phyloP scores from a whole-genome alignment of 1,284 basidiomycete species.

The Meripilus lineatus region DNA sequence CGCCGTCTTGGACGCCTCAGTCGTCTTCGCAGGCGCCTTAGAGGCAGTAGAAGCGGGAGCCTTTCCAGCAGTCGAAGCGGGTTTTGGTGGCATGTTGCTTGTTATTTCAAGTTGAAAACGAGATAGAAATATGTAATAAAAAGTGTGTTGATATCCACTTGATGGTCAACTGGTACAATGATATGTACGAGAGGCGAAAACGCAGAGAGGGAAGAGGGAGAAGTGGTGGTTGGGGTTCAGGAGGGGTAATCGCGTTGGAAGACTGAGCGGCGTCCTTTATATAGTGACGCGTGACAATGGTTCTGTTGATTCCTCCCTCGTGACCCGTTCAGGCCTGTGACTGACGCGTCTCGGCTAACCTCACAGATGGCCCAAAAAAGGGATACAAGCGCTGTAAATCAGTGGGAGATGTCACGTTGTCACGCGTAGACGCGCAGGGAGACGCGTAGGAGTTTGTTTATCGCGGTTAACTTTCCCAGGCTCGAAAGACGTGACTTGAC shows the following conservation, averaged over 20 bases:
- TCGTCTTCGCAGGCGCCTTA: conserved; percentile 74
- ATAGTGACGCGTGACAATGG: conserved; percentile 26
- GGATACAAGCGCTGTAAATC: no score
- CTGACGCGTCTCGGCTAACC: conserved; percentile 25
- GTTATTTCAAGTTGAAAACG: no score
- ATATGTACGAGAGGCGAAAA: no score
- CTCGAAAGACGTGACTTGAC: no score
- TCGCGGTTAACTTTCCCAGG: conserved; percentile 18
- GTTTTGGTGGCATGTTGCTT: conserved; percentile 39
- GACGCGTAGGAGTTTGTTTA: conserved; percentile 25
- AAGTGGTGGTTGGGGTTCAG: conserved; percentile 13
- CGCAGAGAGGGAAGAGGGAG: conserved; percentile 7
- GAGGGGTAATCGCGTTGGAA: conserved; percentile 11
- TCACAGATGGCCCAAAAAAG: no score
- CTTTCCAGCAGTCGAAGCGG: conserved; percentile 45
- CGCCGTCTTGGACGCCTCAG: conserved; percentile 57
- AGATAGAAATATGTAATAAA: not conserved
- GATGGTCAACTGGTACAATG: no score
- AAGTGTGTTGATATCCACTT: conserved; percentile 3
- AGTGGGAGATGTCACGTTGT: conserved; percentile 9
- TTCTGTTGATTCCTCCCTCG: conserved; percentile 15
- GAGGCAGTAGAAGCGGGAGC: conserved; percentile 66
- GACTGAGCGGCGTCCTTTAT: conserved; percentile 17
- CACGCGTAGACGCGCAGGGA: not conserved
- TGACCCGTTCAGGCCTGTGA: conserved; percentile 18